A percentile compares a stretch with the other conserved stretches of the same genome.
Conservation (phyloP, 495 filamentous ascomycete species). For the Achaetomiella virescens region DNA sequence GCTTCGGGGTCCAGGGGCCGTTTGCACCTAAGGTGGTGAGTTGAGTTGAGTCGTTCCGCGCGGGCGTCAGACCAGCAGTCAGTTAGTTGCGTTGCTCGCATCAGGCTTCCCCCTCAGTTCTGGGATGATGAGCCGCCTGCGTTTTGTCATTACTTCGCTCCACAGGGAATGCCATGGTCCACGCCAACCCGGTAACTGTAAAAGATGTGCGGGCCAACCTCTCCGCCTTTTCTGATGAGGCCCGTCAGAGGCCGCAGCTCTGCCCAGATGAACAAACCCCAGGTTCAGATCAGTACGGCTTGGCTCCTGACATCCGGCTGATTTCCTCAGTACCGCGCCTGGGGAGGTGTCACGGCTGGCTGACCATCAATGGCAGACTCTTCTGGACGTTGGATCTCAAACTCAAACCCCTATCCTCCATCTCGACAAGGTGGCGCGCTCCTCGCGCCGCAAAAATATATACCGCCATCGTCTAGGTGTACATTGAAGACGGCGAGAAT, state of each 20-base stretch:
- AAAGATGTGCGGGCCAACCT: background rate
- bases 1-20: background rate
- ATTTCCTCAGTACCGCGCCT: background rate
- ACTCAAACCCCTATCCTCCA: background rate
- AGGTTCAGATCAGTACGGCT: too few species aligned
- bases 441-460: background rate
- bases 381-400: background rate
- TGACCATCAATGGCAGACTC: background rate
- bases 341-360: constrained; percentile 1
- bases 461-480: background rate
- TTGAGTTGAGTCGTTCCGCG: too few species aligned
- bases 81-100: too few species aligned
- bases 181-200: background rate
- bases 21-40: background rate
- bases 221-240: constrained; percentile 1
- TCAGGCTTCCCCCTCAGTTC: too few species aligned
- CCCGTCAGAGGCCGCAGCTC: background rate
- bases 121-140: background rate
- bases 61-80: too few species aligned
- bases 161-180: constrained; percentile 3
- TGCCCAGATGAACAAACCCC: background rate
- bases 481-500: constrained; percentile 3
- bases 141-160: background rate
- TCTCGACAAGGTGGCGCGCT: background rate
- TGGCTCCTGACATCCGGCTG: background rate